A percentile compares a stretch with the other conserved stretches of the same genome.
Evolutionary conservation across 1,284 basidiomycete genomes (phyloP).

Genomic region (Naganishia sp.): DNA sequence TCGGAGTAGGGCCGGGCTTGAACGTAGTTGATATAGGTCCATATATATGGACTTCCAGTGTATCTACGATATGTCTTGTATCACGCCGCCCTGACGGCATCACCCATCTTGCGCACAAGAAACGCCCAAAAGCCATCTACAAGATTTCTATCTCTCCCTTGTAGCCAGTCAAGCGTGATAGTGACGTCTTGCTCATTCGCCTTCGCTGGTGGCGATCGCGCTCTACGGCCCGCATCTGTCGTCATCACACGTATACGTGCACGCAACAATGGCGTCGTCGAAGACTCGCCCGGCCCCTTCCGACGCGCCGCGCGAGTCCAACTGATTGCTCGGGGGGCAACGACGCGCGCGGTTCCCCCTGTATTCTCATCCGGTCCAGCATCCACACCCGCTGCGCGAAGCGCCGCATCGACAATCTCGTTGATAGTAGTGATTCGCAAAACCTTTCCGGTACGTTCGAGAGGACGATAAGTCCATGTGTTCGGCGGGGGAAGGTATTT

Average conservation of each 20-base stretch:
- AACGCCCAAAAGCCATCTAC: slow-evolving; percentile 72
- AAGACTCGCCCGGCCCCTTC: slow-evolving; percentile 50
- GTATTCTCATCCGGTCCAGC: neutral
- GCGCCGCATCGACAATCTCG: slow-evolving; percentile 18
- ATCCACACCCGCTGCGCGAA: neutral
- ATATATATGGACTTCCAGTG: neutral
- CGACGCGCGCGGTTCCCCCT: slow-evolving; percentile 22
- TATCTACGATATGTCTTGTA: neutral
- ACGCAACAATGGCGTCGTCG: slow-evolving; percentile 41
- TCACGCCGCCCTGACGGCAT: slow-evolving; percentile 1
- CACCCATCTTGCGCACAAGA: slow-evolving; percentile 55
- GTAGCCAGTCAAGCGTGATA: slow-evolving; percentile 59
- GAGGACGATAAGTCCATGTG: slow-evolving; percentile 34
- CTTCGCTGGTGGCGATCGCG: slow-evolving; percentile 27
- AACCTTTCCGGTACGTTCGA: slow-evolving; percentile 36
- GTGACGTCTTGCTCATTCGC: slow-evolving; percentile 6
- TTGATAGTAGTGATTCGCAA: neutral
- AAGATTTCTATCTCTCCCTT: slow-evolving; percentile 62
- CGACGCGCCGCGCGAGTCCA: slow-evolving; percentile 71
- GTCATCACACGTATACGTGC: slow-evolving; percentile 34
- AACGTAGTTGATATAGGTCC: neutral
- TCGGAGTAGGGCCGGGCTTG: neutral
- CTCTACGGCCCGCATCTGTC: slow-evolving; percentile 23
- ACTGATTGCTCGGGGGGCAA: slow-evolving; percentile 61
- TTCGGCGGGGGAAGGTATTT: slow-evolving; percentile 59